phyloP scores from a whole-genome alignment of 371 early-diverging fungal genomes.

The Saksenaea vasiformis region DNA sequence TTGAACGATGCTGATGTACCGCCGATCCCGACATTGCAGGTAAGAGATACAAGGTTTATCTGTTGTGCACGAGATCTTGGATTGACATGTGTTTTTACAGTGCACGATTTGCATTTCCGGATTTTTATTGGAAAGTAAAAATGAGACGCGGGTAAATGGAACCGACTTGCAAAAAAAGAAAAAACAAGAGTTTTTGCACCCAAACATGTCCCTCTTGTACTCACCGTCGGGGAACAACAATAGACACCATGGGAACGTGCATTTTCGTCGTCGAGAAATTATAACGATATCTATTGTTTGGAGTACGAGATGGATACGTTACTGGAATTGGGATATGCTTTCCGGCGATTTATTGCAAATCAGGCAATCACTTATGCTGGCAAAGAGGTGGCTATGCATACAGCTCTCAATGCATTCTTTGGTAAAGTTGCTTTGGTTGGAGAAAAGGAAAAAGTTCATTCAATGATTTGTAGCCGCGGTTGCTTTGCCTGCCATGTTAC shows the following conservation, averaged over 20 bases:
- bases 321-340: constrained; percentile 76
- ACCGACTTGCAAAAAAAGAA: neutral
- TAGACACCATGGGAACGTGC: constrained; percentile 58
- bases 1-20: constrained; percentile 55
- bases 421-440: constrained; percentile 16
- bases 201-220: neutral
- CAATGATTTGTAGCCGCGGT: constrained; percentile 75
- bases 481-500: constrained; percentile 67
- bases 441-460: neutral
- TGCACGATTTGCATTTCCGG: constrained; percentile 67
- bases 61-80: neutral
- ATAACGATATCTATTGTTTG: constrained; percentile 60
- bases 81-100: constrained; percentile 20
- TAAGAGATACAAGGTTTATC: constrained; percentile 21
- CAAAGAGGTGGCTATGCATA: constrained; percentile 83
- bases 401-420: constrained; percentile 79
- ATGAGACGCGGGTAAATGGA: constrained; percentile 34
- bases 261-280: constrained; percentile 32
- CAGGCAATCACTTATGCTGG: constrained; percentile 85
- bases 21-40: constrained; percentile 61
- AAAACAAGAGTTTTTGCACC: neutral
- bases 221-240: constrained; percentile 15
- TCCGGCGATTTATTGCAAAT: constrained; percentile 76
- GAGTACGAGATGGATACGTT: constrained; percentile 82
- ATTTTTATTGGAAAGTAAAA: constrained; percentile 50